Conservation (phyloP, 768 basidiomycete species). For the Trametes gibbosa region DNA sequence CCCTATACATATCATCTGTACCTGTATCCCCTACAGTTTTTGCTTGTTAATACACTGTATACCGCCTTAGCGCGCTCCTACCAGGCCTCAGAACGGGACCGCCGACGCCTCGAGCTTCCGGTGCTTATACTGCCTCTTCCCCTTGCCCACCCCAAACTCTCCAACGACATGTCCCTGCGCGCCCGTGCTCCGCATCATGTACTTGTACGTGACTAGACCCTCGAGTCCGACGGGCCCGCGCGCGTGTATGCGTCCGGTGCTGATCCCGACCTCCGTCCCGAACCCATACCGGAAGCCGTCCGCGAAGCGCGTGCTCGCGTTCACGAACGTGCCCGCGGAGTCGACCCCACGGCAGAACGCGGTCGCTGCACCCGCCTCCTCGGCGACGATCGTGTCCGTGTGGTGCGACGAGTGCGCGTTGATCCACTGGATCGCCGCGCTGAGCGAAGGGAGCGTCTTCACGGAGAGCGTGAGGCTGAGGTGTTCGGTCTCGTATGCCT, state of each 20-base stretch:
- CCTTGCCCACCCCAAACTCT: conserved; percentile 74
- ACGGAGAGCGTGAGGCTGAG: conserved; percentile 85
- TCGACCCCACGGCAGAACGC: conserved; percentile 87
- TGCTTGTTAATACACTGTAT: conserved; percentile 4
- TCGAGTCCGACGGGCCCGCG: conserved; percentile 95
- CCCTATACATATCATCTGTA: conserved; percentile 8
- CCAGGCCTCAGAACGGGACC: conserved; percentile 44
- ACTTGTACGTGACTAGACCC: conserved; percentile 94
- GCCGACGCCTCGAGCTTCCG: conserved; percentile 39
- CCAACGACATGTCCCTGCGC: conserved; percentile 78
- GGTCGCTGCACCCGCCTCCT: conserved; percentile 59
- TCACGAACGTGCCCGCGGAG: conserved; percentile 89
- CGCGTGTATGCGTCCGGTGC: conserved; percentile 94
- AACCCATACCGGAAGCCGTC: conserved; percentile 97
- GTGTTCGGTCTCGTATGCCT: conserved; percentile 84
- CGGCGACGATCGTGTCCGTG: conserved; percentile 91
- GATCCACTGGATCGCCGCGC: conserved; percentile 81
- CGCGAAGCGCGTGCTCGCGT: conserved; percentile 93
- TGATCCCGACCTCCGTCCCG: conserved; percentile 97
- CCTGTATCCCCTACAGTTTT: conserved; percentile 6
- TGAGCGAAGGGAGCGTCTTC: conserved; percentile 65
- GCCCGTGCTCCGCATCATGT: conserved; percentile 78
- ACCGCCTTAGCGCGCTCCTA: background rate
- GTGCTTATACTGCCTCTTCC: conserved; percentile 76
- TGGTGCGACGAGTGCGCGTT: conserved; percentile 94